phyloP scores from a whole-genome alignment of 1,139 yeast species.

The Dujonia santamariae region DNA sequence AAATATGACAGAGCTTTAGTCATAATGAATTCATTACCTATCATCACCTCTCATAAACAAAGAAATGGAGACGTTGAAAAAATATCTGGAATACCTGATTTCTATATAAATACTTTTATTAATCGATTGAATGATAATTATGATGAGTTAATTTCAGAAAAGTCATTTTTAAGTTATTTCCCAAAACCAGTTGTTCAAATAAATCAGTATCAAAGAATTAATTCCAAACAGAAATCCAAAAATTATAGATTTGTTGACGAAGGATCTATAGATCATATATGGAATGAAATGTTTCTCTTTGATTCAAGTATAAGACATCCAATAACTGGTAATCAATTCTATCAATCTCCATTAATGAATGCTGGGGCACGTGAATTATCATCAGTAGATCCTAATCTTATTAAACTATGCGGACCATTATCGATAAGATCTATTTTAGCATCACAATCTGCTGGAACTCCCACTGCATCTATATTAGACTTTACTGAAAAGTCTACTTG shows the following conservation, averaged over 20 bases:
- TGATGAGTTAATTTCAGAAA: conserved; percentile 31
- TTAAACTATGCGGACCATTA: conserved; percentile 28
- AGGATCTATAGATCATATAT: conserved; percentile 30
- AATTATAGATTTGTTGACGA: conserved; percentile 9
- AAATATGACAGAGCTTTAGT: conserved; percentile 30
- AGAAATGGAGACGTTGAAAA: conserved; percentile 14
- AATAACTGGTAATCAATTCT: conserved; percentile 30
- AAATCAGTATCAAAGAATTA: conserved; percentile 2
- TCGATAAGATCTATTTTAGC: conserved; percentile 27
- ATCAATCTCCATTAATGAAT: conserved; percentile 35
- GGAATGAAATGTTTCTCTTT: conserved; percentile 31
- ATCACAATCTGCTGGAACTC: conserved; percentile 30
- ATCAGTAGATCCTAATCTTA: conserved; percentile 32
- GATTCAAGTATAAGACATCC: conserved; percentile 36
- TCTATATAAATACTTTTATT: conserved; percentile 25
- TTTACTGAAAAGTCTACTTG: conserved; percentile 37
- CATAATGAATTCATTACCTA: conserved; percentile 36
- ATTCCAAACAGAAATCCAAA: background rate
- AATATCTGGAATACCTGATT: conserved; percentile 31
- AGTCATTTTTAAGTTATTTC: conserved; percentile 28
- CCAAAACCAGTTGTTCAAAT: conserved; percentile 22
- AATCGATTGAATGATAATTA: conserved; percentile 16
- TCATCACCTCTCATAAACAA: conserved; percentile 17
- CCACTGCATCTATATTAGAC: conserved; percentile 29
- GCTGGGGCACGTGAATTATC: conserved; percentile 34